Percentiles rank a stretch among this genome's conserved stretches.
phyloP scores from a whole-genome alignment of 176 grass and related monocot genomes.

The Oryza nivara region DNA sequence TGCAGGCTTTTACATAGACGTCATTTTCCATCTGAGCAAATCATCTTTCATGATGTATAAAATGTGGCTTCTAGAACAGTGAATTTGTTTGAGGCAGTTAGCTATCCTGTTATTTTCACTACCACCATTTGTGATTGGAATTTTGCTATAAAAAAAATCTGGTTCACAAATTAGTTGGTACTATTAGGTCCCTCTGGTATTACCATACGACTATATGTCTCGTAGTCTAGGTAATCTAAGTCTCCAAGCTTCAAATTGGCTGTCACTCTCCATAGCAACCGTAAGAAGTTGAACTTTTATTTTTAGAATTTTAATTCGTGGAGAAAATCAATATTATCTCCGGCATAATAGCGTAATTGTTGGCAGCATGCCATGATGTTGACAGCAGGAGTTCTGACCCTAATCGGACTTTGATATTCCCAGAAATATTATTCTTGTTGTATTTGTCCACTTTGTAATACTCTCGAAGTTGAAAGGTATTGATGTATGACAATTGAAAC shows the following conservation, averaged over 20 bases:
- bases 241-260: not conserved
- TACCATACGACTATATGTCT: not conserved
- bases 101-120: not conserved
- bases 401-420: slow-evolving; percentile 5
- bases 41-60: not conserved
- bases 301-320: not conserved
- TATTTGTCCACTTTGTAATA: not conserved
- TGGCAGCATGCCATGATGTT: not conserved
- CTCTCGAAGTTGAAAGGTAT: not conserved
- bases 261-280: not conserved
- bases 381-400: not conserved
- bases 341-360: not conserved
- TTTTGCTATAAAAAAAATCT: not conserved
- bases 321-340: slow-evolving; percentile 1
- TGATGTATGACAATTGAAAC: not conserved
- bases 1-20: not conserved
- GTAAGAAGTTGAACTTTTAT: slow-evolving; percentile 12
- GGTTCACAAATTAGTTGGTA: not conserved
- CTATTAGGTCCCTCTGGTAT: not conserved
- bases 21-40: not conserved
- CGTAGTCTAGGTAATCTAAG: not conserved
- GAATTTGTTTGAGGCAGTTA: not conserved
- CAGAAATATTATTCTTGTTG: not conserved
- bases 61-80: not conserved
- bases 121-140: not conserved